Evolutionary conservation across 2,329 filamentous ascomycete species (phyloP).

Genomic region (Ambrosiella xylebori): DNA sequence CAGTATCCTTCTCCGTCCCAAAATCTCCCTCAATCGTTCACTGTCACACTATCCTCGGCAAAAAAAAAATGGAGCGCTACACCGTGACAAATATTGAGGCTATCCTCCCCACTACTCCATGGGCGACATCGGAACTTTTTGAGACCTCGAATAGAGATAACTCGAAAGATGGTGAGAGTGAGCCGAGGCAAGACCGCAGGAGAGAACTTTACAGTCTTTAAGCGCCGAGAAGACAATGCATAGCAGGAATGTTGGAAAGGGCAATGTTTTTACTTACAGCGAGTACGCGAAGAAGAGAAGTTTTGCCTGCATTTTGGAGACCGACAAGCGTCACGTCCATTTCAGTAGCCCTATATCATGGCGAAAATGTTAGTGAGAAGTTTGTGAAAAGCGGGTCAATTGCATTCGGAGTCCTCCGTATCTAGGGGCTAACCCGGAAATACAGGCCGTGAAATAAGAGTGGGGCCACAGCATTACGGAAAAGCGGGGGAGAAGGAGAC

Average conservation of each 20-base stretch:
- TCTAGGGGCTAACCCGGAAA: not conserved
- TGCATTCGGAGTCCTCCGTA: not conserved
- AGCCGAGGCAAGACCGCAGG: too few species aligned
- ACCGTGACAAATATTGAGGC: too few species aligned
- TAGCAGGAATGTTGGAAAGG: not conserved
- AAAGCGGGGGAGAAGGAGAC: not conserved
- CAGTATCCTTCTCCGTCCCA: too few species aligned
- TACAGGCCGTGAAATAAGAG: not conserved
- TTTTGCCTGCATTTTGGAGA: conserved; percentile 95
- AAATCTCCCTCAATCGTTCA: too few species aligned
- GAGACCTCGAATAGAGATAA: too few species aligned
- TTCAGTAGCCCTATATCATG: conserved; percentile 67
- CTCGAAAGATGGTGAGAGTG: too few species aligned
- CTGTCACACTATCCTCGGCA: too few species aligned
- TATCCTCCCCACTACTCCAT: too few species aligned
- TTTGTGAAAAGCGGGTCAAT: conserved; percentile 1
- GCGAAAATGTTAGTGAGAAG: not conserved
- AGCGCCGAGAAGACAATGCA: not conserved
- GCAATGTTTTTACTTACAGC: conserved; percentile 50
- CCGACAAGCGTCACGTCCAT: conserved; percentile 99
- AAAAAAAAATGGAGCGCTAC: too few species aligned
- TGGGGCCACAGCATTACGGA: not conserved
- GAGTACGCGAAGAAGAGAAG: conserved; percentile 78
- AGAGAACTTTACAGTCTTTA: too few species aligned
- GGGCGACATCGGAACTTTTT: too few species aligned